These are phyloP conservation scores for Vanrija sp. DNA, from an alignment of 1,284 basidiomycete genomes.

Conservation along the genomic window DNA sequence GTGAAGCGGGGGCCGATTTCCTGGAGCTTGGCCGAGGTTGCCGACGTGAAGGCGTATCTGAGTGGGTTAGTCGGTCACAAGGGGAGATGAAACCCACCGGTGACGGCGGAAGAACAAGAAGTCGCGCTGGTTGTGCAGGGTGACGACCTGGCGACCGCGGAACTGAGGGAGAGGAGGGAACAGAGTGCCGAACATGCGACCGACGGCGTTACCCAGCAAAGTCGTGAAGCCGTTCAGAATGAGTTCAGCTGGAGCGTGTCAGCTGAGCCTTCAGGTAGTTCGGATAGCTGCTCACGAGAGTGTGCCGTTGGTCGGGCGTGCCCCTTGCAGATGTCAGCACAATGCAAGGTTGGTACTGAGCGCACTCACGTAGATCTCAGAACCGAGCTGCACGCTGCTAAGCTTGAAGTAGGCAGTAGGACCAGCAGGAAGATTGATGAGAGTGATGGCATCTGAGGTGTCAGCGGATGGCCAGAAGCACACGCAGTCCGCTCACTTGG, in stretches of 20 bases:
- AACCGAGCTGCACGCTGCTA: slow-evolving; percentile 78
- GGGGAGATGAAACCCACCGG: slow-evolving; percentile 55
- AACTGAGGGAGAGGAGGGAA: slow-evolving; percentile 95
- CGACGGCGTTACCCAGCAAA: slow-evolving; percentile 85
- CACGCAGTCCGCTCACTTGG: slow-evolving; percentile 62
- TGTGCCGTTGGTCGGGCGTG: slow-evolving; percentile 72
- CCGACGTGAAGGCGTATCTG: slow-evolving; percentile 87
- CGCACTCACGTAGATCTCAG: slow-evolving; percentile 72
- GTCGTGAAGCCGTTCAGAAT: slow-evolving; percentile 95
- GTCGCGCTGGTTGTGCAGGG: slow-evolving; percentile 95
- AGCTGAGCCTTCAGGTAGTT: not conserved
- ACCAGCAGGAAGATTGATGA: slow-evolving; percentile 84
- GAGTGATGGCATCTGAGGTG: slow-evolving; percentile 75
- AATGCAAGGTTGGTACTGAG: not conserved
- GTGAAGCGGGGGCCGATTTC: slow-evolving; percentile 99
- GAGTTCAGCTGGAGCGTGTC: slow-evolving; percentile 61
- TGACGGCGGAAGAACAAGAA: slow-evolving; percentile 97
- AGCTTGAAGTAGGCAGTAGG: slow-evolving; percentile 97
- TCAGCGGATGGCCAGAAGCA: slow-evolving; percentile 1
- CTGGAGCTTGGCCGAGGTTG: slow-evolving; percentile 88
- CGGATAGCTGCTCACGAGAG: slow-evolving; percentile 53
- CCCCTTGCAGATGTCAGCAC: not conserved
- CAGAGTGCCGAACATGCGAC: slow-evolving; percentile 88
- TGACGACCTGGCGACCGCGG: slow-evolving; percentile 94
- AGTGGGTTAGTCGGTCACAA: not conserved